Evolutionary conservation across 768 basidiomycete genomes (phyloP).

Genomic region (Trametes maxima): DNA sequence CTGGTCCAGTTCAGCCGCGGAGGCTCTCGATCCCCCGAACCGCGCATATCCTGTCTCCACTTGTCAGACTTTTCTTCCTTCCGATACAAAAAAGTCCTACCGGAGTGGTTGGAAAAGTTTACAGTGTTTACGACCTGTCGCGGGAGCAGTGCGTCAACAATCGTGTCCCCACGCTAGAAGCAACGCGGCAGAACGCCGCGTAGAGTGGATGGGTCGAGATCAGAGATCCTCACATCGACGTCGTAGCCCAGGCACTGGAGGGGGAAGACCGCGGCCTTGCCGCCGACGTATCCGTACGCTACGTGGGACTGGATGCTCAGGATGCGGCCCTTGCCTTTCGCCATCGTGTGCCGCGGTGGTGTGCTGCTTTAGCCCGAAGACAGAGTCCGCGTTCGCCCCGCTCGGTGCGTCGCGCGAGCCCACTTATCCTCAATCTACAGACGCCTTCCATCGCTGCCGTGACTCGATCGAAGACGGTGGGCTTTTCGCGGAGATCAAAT

Average conservation of each 20-base stretch:
- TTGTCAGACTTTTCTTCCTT: background rate
- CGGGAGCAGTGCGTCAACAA: conserved; percentile 3
- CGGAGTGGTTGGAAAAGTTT: conserved; percentile 93
- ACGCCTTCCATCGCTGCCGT: background rate
- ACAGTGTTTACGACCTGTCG: conserved; percentile 84
- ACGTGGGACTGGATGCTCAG: conserved; percentile 95
- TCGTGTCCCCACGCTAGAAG: conserved; percentile 12
- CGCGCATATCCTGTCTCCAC: conserved; percentile 73
- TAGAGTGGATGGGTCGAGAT: background rate
- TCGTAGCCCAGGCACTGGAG: conserved; percentile 90
- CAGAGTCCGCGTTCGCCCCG: background rate
- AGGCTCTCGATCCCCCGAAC: conserved; percentile 78
- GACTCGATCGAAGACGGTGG: conserved; percentile 3
- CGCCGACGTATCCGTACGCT: conserved; percentile 90
- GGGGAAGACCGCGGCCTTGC: conserved; percentile 76
- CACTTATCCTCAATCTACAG: background rate
- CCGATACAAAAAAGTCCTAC: conserved; percentile 40
- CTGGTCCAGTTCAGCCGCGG: conserved; percentile 69
- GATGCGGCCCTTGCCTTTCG: conserved; percentile 51
- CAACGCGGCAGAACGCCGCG: background rate
- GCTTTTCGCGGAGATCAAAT: background rate
- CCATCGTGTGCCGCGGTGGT: conserved; percentile 14
- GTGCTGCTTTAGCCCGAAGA: background rate
- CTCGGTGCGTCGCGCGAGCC: background rate
- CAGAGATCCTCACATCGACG: conserved; percentile 71